Percentiles rank a stretch among this genome's conserved stretches.
These are phyloP conservation scores for Ocimum tenuiflorum DNA, from an alignment of 257 asterid genomes.

Conservation along the genomic window DNA sequence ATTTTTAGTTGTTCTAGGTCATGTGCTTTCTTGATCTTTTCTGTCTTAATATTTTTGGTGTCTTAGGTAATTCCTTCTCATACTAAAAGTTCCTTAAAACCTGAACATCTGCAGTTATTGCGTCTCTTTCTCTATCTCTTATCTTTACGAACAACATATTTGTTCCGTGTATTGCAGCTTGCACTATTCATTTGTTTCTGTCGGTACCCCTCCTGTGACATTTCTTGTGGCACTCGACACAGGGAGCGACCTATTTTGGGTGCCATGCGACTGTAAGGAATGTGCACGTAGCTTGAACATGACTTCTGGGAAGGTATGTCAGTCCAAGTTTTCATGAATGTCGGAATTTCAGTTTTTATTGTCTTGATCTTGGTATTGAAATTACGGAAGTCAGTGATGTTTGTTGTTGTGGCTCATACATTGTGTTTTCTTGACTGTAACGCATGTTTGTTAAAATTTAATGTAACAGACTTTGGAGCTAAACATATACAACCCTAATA, in stretches of 20 bases:
- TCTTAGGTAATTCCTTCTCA: neutral
- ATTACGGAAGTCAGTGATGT: too few relatives aligned
- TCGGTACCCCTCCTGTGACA: slow-evolving; percentile 63
- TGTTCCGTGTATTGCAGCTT: slow-evolving; percentile 46
- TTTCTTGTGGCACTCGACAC: slow-evolving; percentile 95
- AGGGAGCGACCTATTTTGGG: slow-evolving; percentile 94
- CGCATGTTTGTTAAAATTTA: neutral
- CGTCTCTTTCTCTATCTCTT: too few relatives aligned
- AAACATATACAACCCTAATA: slow-evolving; percentile 65
- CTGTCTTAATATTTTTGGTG: neutral
- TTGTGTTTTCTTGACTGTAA: too few relatives aligned
- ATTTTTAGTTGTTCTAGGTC: too few relatives aligned
- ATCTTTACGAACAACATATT: too few relatives aligned
- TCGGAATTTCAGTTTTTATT: neutral
- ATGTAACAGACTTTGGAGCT: slow-evolving; percentile 52
- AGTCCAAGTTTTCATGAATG: neutral
- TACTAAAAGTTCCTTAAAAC: neutral
- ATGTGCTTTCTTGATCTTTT: neutral
- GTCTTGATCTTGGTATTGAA: neutral
- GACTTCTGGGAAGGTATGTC: slow-evolving; percentile 44
- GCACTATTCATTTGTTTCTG: slow-evolving; percentile 73
- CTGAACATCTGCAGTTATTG: too few relatives aligned
- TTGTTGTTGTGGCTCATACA: too few relatives aligned
- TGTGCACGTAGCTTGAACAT: slow-evolving; percentile 49
- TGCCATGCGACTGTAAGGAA: slow-evolving; percentile 73